Evolutionary conservation across 2,329 filamentous ascomycete species (phyloP).

Genomic region (Xenoacremonium recifei): DNA sequence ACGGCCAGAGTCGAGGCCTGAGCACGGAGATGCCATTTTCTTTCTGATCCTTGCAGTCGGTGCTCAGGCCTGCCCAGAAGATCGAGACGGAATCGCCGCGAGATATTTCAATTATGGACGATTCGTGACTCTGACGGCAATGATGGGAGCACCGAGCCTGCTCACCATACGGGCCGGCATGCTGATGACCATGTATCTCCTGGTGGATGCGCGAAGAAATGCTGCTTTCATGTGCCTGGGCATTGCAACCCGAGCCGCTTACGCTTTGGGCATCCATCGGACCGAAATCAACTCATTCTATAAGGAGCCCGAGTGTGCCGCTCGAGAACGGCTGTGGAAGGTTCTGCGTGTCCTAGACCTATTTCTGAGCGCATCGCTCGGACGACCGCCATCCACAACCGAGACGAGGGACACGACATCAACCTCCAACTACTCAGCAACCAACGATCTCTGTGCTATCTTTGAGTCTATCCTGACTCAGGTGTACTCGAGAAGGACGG

Average conservation of each 20-base stretch:
- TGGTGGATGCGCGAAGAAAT: constrained; percentile 33
- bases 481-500: constrained; percentile 32
- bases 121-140: constrained; percentile 28
- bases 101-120: constrained; percentile 34
- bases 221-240: constrained; percentile 39
- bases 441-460: constrained; percentile 34
- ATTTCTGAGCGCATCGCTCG: constrained; percentile 33
- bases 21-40: constrained; percentile 21
- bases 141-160: constrained; percentile 36
- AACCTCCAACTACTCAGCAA: constrained; percentile 22
- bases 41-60: constrained; percentile 31
- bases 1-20: too few species aligned
- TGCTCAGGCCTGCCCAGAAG: constrained; percentile 31
- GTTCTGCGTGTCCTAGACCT: constrained; percentile 31
- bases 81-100: constrained; percentile 32
- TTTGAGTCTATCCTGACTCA: constrained; percentile 35
- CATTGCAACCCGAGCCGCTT: constrained; percentile 36
- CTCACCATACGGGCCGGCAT: constrained; percentile 31
- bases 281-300: constrained; percentile 28
- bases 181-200: constrained; percentile 36
- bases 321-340: constrained; percentile 33
- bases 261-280: constrained; percentile 31
- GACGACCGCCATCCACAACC: constrained; percentile 31
- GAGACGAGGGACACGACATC: constrained; percentile 26
- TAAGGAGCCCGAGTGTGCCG: constrained; percentile 18